Evolutionary conservation across 78 protist genomes (phyloP).

Genomic region (Reticulomyxa filosa): DNA sequence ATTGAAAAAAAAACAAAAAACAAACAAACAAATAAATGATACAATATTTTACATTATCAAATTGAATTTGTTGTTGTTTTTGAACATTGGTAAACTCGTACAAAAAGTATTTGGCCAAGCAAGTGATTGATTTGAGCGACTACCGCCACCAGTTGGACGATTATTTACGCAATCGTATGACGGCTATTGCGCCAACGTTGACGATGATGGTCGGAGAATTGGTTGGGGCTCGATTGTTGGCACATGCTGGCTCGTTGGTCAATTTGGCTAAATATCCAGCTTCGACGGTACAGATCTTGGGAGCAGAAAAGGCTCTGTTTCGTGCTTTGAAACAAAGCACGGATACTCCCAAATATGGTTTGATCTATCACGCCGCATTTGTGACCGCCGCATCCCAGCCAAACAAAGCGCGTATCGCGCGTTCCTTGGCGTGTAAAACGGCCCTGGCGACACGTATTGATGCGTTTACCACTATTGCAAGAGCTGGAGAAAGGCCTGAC

Average conservation of each 20-base stretch:
- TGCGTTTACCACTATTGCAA: too few relatives aligned
- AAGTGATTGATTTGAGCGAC: constrained; percentile 57
- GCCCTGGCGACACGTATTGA: constrained; percentile 88
- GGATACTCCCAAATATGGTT: constrained; percentile 57
- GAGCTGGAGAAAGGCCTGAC: neutral
- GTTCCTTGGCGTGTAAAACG: constrained; percentile 91
- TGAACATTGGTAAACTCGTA: neutral
- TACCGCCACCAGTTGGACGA: constrained; percentile 41
- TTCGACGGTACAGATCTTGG: constrained; percentile 97
- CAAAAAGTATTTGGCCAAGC: constrained; percentile 40
- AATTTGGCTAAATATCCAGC: constrained; percentile 97
- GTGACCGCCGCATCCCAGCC: constrained; percentile 55
- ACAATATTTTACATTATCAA: too few relatives aligned
- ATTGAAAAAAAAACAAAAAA: too few relatives aligned
- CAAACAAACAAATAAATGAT: too few relatives aligned
- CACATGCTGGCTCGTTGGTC: constrained; percentile 53
- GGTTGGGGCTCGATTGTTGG: constrained; percentile 54
- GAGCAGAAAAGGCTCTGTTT: constrained; percentile 99
- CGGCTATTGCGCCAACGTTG: constrained; percentile 88
- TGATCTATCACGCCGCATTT: constrained; percentile 77
- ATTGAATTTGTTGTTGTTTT: too few relatives aligned
- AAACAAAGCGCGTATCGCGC: constrained; percentile 89
- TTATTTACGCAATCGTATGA: constrained; percentile 75
- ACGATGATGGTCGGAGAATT: constrained; percentile 81
- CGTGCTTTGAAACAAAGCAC: constrained; percentile 37